phyloP scores from a whole-genome alignment of 345 rosid species.

The Durio zibethinus region DNA sequence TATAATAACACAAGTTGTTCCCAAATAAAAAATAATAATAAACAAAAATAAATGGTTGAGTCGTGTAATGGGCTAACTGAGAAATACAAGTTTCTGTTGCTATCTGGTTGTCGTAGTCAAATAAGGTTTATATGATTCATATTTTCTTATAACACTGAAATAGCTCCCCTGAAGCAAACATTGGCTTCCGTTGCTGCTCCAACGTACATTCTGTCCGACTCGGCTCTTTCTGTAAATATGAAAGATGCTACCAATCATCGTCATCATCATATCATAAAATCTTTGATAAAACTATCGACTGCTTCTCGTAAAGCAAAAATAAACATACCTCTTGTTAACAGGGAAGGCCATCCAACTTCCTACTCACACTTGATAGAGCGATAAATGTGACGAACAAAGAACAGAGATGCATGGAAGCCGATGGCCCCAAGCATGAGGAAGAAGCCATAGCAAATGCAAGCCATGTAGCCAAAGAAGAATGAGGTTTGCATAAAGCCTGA shows the following conservation, averaged over 20 bases:
- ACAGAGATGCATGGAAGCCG: constrained; percentile 44
- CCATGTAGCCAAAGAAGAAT: constrained; percentile 57
- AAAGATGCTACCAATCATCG: neutral
- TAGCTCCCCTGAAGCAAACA: neutral
- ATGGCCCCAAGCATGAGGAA: constrained; percentile 49
- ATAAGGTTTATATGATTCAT: neutral
- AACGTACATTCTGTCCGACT: too few relatives aligned
- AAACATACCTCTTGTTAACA: neutral
- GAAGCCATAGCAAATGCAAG: constrained; percentile 52
- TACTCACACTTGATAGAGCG: constrained; percentile 47
- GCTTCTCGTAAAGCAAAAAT: neutral
- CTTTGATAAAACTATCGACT: neutral
- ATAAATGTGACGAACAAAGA: constrained; percentile 53
- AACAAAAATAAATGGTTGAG: neutral
- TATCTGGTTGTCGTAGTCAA: neutral
- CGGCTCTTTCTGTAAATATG: neutral
- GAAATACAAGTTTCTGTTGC: constrained; percentile 6
- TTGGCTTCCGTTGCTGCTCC: neutral
- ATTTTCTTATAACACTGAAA: neutral
- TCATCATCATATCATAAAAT: neutral
- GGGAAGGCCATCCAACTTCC: neutral
- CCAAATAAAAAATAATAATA: neutral
- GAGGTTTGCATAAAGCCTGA: constrained; percentile 58
- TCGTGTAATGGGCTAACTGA: neutral
- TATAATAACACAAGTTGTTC: too few relatives aligned